Percentiles rank a stretch among this genome's conserved stretches.
phyloP scores from a whole-genome alignment of 768 basidiomycete genomes.

The Lactifluus hygrophoroides region DNA sequence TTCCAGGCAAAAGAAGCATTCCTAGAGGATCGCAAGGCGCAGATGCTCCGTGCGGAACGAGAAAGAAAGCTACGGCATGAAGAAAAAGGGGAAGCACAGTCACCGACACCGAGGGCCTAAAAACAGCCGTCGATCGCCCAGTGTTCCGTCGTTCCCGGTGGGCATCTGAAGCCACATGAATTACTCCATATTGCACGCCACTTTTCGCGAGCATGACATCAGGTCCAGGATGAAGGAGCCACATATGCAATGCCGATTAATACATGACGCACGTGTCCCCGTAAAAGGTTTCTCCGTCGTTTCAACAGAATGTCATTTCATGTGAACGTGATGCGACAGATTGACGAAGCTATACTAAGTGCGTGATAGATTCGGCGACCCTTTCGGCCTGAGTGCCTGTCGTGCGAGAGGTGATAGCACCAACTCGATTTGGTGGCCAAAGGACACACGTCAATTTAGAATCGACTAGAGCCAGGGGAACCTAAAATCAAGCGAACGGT shows the following conservation, averaged over 20 bases:
- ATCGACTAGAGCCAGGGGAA: slow-evolving; percentile 14
- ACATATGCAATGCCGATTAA: background rate
- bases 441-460: slow-evolving; percentile 8
- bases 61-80: slow-evolving; percentile 34
- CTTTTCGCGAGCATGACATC: background rate
- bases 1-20: slow-evolving; percentile 67
- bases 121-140: background rate
- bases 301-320: background rate
- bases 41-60: slow-evolving; percentile 44
- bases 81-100: background rate
- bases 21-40: slow-evolving; percentile 66
- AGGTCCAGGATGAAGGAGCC: background rate
- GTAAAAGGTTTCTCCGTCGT: background rate
- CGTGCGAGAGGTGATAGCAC: background rate
- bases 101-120: background rate
- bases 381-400: slow-evolving; percentile 7
- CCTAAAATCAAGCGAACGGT: background rate
- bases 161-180: background rate
- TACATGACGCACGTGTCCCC: background rate
- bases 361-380: background rate
- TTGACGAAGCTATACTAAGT: background rate
- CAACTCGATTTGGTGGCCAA: slow-evolving; percentile 8
- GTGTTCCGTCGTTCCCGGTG: background rate
- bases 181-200: background rate
- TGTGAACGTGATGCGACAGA: background rate